A percentile compares a stretch with the other conserved stretches of the same genome.
Evolutionary conservation across 495 filamentous ascomycete species (phyloP).

Genomic region (Aspergillus coremiiformis): DNA sequence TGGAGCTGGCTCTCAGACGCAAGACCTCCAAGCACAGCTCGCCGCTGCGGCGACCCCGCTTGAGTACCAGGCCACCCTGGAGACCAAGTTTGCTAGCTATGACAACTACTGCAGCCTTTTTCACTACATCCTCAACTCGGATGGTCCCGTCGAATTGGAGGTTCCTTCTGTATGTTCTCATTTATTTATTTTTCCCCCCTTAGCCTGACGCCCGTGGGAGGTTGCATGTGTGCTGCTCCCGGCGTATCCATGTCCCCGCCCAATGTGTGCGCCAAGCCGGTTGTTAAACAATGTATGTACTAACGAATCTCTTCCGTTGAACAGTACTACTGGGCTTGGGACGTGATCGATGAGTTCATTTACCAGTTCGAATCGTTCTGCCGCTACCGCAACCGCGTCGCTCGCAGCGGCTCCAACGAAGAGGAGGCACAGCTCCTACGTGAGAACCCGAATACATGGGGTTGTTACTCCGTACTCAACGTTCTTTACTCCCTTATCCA

Average conservation of each 20-base stretch:
- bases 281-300: slow-evolving; percentile 1
- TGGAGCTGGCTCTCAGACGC: slow-evolving; percentile 43
- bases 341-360: slow-evolving; percentile 99
- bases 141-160: slow-evolving; percentile 93
- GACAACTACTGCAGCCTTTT: slow-evolving; percentile 98
- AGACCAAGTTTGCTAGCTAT: slow-evolving; percentile 95
- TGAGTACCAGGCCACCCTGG: slow-evolving; percentile 88
- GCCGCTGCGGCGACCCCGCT: slow-evolving; percentile 85
- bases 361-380: slow-evolving; percentile 99
- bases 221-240: slow-evolving; percentile 9
- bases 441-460: slow-evolving; percentile 98
- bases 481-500: slow-evolving; percentile 99
- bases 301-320: slow-evolving; percentile 3
- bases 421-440: slow-evolving; percentile 86
- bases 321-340: slow-evolving; percentile 99
- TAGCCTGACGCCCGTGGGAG: slow-evolving; percentile 11
- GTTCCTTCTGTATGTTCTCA: slow-evolving; percentile 72
- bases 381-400: slow-evolving; percentile 85
- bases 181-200: too few relatives aligned
- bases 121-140: slow-evolving; percentile 97
- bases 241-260: not conserved
- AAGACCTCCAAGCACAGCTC: slow-evolving; percentile 86
- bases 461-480: slow-evolving; percentile 98
- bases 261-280: slow-evolving; percentile 8
- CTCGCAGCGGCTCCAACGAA: slow-evolving; percentile 73